These are phyloP conservation scores for Lipomyces orientalis DNA, from an alignment of 805 yeast genomes.

Conservation along the genomic window DNA sequence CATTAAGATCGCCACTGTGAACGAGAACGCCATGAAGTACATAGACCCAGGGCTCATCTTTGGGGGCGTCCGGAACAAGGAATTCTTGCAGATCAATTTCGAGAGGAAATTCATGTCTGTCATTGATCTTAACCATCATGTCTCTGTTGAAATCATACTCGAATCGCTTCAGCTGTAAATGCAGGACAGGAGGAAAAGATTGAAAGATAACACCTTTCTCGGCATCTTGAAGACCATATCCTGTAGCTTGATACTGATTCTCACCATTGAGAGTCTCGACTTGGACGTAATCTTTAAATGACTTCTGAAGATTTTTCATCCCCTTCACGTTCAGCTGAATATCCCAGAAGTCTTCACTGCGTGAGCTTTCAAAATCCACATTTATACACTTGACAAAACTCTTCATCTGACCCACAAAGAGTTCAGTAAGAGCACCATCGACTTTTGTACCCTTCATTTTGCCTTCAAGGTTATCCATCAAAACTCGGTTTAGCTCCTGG, in stretches of 20 bases:
- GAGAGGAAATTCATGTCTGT: conserved; percentile 87
- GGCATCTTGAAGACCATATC: conserved; percentile 90
- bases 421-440: conserved; percentile 73
- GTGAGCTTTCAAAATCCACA: conserved; percentile 89
- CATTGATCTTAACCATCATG: conserved; percentile 87
- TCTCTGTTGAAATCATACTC: conserved; percentile 93
- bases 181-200: conserved; percentile 89
- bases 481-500: conserved; percentile 90
- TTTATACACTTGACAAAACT: conserved; percentile 90
- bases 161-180: conserved; percentile 89
- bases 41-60: conserved; percentile 71
- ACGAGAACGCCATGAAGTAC: conserved; percentile 91
- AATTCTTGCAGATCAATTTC: conserved; percentile 79
- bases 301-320: conserved; percentile 68
- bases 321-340: conserved; percentile 93
- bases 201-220: conserved; percentile 93
- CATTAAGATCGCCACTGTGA: conserved; percentile 93
- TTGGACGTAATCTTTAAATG: conserved; percentile 86
- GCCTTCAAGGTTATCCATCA: conserved; percentile 91
- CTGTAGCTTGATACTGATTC: conserved; percentile 92
- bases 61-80: conserved; percentile 62
- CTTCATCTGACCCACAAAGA: conserved; percentile 97
- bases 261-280: conserved; percentile 91
- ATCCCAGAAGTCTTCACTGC: conserved; percentile 97
- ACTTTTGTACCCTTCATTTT: conserved; percentile 89